Conservation (phyloP, 352 stramenopile species). For the Vaucheria bursata region DNA sequence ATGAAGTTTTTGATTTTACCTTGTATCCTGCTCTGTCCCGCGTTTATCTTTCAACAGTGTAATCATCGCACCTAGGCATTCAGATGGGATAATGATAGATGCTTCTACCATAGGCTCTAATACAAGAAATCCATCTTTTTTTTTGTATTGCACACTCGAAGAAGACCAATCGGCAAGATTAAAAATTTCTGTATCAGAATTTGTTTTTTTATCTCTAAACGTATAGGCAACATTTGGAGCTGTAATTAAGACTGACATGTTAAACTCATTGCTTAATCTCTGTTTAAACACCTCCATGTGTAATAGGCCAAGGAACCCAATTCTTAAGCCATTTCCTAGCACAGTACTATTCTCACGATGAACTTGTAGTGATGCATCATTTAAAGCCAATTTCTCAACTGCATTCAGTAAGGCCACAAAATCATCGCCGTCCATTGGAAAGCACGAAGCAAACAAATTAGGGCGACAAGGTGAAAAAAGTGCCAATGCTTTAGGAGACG, state of each 20-base stretch:
- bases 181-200: background rate
- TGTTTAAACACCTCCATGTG: slow-evolving; percentile 99
- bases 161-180: slow-evolving; percentile 13
- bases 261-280: slow-evolving; percentile 91
- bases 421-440: slow-evolving; percentile 26
- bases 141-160: slow-evolving; percentile 11
- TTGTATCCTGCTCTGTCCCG: slow-evolving; percentile 74
- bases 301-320: slow-evolving; percentile 62
- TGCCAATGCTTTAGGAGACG: too few species aligned
- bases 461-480: background rate
- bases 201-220: slow-evolving; percentile 61
- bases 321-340: slow-evolving; percentile 24
- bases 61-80: slow-evolving; percentile 84
- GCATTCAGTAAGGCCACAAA: slow-evolving; percentile 66
- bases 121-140: slow-evolving; percentile 7
- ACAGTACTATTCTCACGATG: slow-evolving; percentile 40
- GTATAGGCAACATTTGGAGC: slow-evolving; percentile 95
- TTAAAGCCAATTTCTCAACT: slow-evolving; percentile 73
- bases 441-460: too few species aligned
- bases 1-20: slow-evolving; percentile 71
- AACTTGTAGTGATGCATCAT: slow-evolving; percentile 84
- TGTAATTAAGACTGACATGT: slow-evolving; percentile 92
- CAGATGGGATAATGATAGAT: slow-evolving; percentile 85
- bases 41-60: slow-evolving; percentile 55
- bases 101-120: slow-evolving; percentile 91